Base-by-base conservation (phyloP, 139 green algal species). In the Haematococcus lacustris region DNA sequence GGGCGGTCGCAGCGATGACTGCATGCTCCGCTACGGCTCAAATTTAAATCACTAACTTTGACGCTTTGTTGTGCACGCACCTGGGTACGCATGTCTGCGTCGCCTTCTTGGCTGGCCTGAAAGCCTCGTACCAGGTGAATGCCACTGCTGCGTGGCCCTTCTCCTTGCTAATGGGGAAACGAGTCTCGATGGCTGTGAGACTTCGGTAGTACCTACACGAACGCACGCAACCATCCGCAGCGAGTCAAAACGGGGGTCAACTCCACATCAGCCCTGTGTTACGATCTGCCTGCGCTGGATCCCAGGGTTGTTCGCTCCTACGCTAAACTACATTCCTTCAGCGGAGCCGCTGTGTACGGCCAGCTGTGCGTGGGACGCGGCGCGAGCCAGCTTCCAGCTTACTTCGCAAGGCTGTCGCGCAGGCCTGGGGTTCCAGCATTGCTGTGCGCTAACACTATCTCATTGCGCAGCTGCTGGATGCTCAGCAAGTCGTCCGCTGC, bases 111-210 rank as follows among this genome's bases (percentile, higher is more conserved):
- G 70, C 83, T n/a, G 80, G 71, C 28, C 85, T 79, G 78, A 98
- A 96, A 28, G 93, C 91, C 70, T 98, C 93, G 65, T 79, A 80
- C 88, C 87, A 93, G 37, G 71, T 69, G 80, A 92, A 91, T 3
- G 26, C 68, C 33, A 93, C 51, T 30, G 85, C 77, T 17, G 92
- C 83, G 50, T 95, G 80, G 35, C 82, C 84, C 9, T 68, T 73
- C 21, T 92, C 87, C 40, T 79, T 83, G 77, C 82, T 88, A 75
- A 98, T 92, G 9, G 94, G 94, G 70, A 98, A 98, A 38, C 94
- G 84, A 1, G 84, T 87, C 80, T 97, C 93, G 68, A 98, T 91
- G 25, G 91, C 73, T 28, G 76, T 85, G 43, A 98, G 80, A 37
- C 79, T 81, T n/a, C 88, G 83, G 71, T 86, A 93, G 80, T 98